phyloP scores from a whole-genome alignment of 169 alveolate species.

The Plasmodium ovale region DNA sequence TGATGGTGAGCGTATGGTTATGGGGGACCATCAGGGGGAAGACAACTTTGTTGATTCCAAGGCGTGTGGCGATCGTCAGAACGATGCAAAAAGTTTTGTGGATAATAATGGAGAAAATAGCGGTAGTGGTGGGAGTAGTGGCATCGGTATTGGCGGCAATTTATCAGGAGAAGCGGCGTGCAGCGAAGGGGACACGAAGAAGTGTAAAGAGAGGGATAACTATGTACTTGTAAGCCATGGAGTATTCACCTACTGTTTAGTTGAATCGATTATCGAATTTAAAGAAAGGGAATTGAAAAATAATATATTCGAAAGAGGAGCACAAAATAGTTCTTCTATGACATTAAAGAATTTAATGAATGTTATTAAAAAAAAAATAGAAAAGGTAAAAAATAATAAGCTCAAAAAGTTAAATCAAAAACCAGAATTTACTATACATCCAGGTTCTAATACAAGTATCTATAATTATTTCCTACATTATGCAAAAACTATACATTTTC shows the following conservation, averaged over 20 bases:
- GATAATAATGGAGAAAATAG: not conserved
- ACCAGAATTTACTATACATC: slow-evolving; percentile 88
- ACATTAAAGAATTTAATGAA: slow-evolving; percentile 81
- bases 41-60: not conserved
- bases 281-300: slow-evolving; percentile 81
- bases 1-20: not conserved
- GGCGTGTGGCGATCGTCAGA: not conserved
- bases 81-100: not conserved
- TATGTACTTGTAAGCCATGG: slow-evolving; percentile 85
- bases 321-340: slow-evolving; percentile 14
- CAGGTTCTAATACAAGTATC: slow-evolving; percentile 85
- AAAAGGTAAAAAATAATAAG: slow-evolving; percentile 81
- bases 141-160: not conserved
- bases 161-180: not conserved
- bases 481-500: slow-evolving; percentile 76
- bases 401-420: slow-evolving; percentile 85
- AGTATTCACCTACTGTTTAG: slow-evolving; percentile 89
- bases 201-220: slow-evolving; percentile 77
- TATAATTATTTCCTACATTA: slow-evolving; percentile 84
- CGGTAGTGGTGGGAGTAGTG: not conserved
- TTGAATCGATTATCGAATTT: slow-evolving; percentile 82
- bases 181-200: not conserved
- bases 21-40: slow-evolving; percentile 30
- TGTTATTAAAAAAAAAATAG: slow-evolving; percentile 81
- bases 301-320: slow-evolving; percentile 76